phyloP scores from a whole-genome alignment of 1,284 basidiomycete genomes.

The Apiotrichum gracile region DNA sequence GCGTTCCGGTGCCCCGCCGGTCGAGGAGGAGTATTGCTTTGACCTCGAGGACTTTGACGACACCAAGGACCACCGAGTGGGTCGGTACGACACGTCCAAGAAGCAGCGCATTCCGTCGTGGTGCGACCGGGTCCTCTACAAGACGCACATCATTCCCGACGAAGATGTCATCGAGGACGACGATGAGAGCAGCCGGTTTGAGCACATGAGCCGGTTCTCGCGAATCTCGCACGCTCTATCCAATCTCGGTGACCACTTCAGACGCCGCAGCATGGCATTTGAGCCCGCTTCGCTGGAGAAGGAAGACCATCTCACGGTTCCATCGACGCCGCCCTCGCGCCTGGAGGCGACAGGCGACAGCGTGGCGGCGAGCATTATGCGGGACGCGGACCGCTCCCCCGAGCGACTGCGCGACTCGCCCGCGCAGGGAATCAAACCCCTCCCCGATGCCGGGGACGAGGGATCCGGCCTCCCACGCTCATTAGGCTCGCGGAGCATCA shows the following conservation, averaged over 20 bases:
- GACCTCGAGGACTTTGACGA: slow-evolving; percentile 19
- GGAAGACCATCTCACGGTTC: background rate
- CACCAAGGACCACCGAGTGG: slow-evolving; percentile 38
- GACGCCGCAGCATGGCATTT: slow-evolving; percentile 11
- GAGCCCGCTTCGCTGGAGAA: background rate
- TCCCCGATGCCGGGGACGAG: background rate
- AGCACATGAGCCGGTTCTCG: slow-evolving; percentile 6
- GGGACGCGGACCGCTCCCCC: background rate
- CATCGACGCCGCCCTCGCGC: background rate
- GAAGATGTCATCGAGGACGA: slow-evolving; percentile 2
- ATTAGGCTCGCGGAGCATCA: background rate
- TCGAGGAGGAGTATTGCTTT: background rate
- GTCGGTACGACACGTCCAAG: slow-evolving; percentile 51
- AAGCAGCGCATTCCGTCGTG: slow-evolving; percentile 52
- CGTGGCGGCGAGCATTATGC: background rate
- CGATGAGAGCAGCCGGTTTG: slow-evolving; percentile 1
- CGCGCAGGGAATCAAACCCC: background rate
- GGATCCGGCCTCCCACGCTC: background rate
- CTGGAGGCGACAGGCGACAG: background rate
- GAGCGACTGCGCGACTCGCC: background rate
- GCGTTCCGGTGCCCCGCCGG: background rate
- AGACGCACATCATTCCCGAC: slow-evolving; percentile 38
- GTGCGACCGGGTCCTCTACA: slow-evolving; percentile 49
- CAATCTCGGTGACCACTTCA: slow-evolving; percentile 30
- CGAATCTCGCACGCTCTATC: slow-evolving; percentile 32